Evolutionary conservation across 352 stramenopile species (phyloP), one percentile per base, ranked within the genome.

Genomic region (Phytophthora pisi): DNA sequence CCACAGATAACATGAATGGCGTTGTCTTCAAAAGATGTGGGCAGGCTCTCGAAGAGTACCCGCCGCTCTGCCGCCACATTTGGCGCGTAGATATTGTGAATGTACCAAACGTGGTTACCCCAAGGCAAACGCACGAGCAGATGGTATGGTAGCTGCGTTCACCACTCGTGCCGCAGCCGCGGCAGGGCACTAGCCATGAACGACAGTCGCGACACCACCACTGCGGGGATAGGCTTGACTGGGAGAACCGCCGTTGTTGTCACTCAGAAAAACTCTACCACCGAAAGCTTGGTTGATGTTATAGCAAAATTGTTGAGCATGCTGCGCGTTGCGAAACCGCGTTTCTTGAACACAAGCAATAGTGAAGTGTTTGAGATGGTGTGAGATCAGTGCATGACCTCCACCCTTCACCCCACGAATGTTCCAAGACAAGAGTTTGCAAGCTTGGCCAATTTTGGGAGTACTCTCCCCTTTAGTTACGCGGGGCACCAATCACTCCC

Each of bases 1-100:
- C 56, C 56, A 50, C 56, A 63, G 5, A 63, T 31, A 49, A 63
- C 50, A 20, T 63, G 56, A 47, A 55, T 26, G 5, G 46, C 56
- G 10, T 63, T 15, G 15, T 49, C 30, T 0, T 63, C 45, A 50
- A 63, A 63, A 38, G 45, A 45, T 5, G 50, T 31, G n/a, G 56
- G 46, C 8, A 63, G 45, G 1, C n/a, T 15, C 28, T 43, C 4
- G 16, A 62, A 62, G 4, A 62, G 24, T 9, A 10, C 0, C 16
- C 9, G 53, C 36, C 45, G 15, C 1, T 43, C 20, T 11, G 28
- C 55, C 13, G 43, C 55, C 23, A 36, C 43, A 47, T 62, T 62
- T 30, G 55, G 55, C 3, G 55, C 30, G 10, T 62, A 62, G 30
- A 62, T 46, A 23, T 54, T 62, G 9, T 62, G 55, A 13, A 62